Evolutionary conservation across 306 rosid species (phyloP).

Genomic region (Begonia fuchsioides): DNA sequence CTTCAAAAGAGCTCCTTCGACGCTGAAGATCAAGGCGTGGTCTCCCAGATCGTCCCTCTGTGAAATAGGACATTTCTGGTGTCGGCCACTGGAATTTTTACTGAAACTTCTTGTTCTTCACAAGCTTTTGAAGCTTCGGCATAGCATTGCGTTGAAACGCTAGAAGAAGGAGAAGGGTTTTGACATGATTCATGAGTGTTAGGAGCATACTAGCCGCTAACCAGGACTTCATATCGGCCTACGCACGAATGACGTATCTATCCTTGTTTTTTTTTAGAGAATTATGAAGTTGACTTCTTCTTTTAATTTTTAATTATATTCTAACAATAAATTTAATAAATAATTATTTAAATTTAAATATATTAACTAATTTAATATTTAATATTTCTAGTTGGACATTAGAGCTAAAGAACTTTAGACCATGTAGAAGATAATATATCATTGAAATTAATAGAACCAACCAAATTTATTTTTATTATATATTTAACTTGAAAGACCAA

Average conservation of each 20-base stretch:
- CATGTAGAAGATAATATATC: no score
- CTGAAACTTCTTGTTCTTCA: constrained; percentile 18
- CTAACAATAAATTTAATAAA: no score
- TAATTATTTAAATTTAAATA: no score
- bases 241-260: not conserved
- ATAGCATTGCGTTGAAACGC: constrained; percentile 39
- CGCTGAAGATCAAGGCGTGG: constrained; percentile 41
- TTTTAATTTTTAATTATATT: no score
- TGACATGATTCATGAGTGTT: not conserved
- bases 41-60: constrained; percentile 23
- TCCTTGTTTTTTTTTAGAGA: not conserved
- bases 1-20: constrained; percentile 48
- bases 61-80: constrained; percentile 29
- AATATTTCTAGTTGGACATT: no score
- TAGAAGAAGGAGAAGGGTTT: constrained; percentile 26
- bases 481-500: no score
- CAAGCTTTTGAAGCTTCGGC: constrained; percentile 24
- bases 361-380: no score
- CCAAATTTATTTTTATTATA: no score
- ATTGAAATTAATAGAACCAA: no score
- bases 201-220: not conserved
- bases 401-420: no score
- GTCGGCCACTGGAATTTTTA: constrained; percentile 16
- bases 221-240: not conserved
- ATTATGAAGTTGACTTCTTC: no score